These are phyloP conservation scores for Waitea zeae DNA, from an alignment of 1,284 basidiomycete species.

Conservation along the genomic window DNA sequence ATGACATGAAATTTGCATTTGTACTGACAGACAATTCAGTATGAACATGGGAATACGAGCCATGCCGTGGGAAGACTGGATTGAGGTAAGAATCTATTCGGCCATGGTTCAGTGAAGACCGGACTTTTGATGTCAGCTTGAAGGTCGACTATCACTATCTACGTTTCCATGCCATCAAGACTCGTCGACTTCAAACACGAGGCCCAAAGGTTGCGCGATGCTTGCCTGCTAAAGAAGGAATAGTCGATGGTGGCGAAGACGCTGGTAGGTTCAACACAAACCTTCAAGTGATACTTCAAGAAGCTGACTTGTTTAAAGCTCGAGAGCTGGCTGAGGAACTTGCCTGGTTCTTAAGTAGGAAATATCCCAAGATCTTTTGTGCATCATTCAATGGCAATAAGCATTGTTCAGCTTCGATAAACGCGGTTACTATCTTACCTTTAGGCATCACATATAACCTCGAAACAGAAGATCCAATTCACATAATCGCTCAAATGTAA, in stretches of 20 bases:
- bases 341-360: slow-evolving; percentile 41
- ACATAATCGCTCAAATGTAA: slow-evolving; percentile 36
- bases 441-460: slow-evolving; percentile 34
- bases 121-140: slow-evolving; percentile 1
- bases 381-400: slow-evolving; percentile 32
- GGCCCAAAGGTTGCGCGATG: slow-evolving; percentile 30
- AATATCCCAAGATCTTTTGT: slow-evolving; percentile 44
- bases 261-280: slow-evolving; percentile 25
- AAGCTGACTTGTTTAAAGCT: slow-evolving; percentile 17
- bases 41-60: slow-evolving; percentile 55
- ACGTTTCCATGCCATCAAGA: slow-evolving; percentile 33
- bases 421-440: slow-evolving; percentile 34
- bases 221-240: slow-evolving; percentile 27
- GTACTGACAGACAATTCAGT: no score
- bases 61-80: slow-evolving; percentile 55
- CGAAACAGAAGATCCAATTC: slow-evolving; percentile 37
- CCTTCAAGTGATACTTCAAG: not conserved
- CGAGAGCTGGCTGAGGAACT: slow-evolving; percentile 49
- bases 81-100: slow-evolving; percentile 30
- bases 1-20: no score
- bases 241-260: slow-evolving; percentile 30
- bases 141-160: slow-evolving; percentile 39
- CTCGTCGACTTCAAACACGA: slow-evolving; percentile 30
- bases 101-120: slow-evolving; percentile 1
- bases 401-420: slow-evolving; percentile 31